Evolutionary conservation across 768 basidiomycete genomes (phyloP), one percentile per base, ranked within the genome.

Genomic region (Phaeotremella skinneri): DNA sequence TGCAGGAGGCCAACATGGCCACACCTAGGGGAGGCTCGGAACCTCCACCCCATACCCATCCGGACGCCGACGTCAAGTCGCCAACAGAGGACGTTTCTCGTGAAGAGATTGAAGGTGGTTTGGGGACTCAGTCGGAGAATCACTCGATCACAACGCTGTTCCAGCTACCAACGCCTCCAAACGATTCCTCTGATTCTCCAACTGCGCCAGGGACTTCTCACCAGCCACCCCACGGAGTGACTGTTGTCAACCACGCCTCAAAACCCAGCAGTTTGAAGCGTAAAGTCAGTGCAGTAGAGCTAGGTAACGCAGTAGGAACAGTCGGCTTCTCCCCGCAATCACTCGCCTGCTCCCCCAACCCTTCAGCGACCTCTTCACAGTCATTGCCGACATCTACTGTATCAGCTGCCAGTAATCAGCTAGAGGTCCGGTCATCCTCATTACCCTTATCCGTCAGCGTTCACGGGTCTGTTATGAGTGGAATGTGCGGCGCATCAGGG

Each of bases 141-240:
- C 32, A 37, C 16, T 39, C 45, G 32, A 34, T 9, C 14, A 30
- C 27, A 0, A 43, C 60, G 6, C 42, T 42, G 4, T 66, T 59
- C 29, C 67, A 68, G 23, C 59, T 72, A 27, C 70, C 70, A 0
- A 72, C 70, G 14, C 70, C 70, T 4, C 66, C 67, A 39, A 72
- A 65, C 14, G 70, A 72, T 39, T 50, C 58, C 1, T 63, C 66
- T 2, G 50, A 56, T 21, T 61, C 62, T 14, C 58, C 58, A 3
- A 31, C 59, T 16, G 41, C 11, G 7, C 49, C 52, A 5, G 41
- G 27, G 3, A 51, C 11, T 42, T 37, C 27, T 4, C 50, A 34
- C 39, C 56, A 49, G 20, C 14, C 47, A 37, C 34, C 17, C 9
- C 9, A 17, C 34, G 7, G 9, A 7, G 34, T 37, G 34, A 37